A percentile compares a stretch with the other conserved stretches of the same genome.
Evolutionary conservation across 768 basidiomycete species (phyloP).

Genomic region (Phylloporus arenicola): DNA sequence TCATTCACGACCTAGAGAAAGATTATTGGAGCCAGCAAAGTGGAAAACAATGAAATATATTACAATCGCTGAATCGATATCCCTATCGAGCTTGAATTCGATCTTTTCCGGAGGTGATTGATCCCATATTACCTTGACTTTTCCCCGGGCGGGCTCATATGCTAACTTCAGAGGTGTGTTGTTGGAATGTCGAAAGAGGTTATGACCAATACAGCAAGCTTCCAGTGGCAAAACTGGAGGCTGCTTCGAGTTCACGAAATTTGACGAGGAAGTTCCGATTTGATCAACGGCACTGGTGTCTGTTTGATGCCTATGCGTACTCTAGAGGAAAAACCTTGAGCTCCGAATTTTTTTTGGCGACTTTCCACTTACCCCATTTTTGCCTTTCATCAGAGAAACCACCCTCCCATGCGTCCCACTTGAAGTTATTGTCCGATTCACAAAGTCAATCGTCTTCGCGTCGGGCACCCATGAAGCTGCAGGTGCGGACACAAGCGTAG

Average conservation of each 20-base stretch:
- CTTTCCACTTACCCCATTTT: constrained; percentile 17
- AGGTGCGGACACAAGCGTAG: not conserved
- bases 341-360: not conserved
- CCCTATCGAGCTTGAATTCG: constrained; percentile 16
- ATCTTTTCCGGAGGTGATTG: constrained; percentile 9
- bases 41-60: not conserved
- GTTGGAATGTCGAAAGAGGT: constrained; percentile 11
- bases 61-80: constrained; percentile 13
- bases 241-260: constrained; percentile 15
- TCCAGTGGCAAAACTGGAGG: constrained; percentile 14
- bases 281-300: constrained; percentile 7
- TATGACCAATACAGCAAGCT: constrained; percentile 27
- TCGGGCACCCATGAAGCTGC: constrained; percentile 4
- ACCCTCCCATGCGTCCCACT: not conserved
- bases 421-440: not conserved
- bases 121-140: constrained; percentile 9
- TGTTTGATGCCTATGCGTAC: not conserved
- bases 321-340: constrained; percentile 10
- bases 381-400: constrained; percentile 23
- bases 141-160: constrained; percentile 8
- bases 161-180: constrained; percentile 9
- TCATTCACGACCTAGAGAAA: constrained; percentile 25
- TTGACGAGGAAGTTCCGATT: constrained; percentile 27
- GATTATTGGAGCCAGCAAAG: not conserved
- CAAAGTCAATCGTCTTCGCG: constrained; percentile 4